These are phyloP conservation scores for Sambucus nigra DNA, from an alignment of 129 eudicot species.

Conservation along the genomic window DNA sequence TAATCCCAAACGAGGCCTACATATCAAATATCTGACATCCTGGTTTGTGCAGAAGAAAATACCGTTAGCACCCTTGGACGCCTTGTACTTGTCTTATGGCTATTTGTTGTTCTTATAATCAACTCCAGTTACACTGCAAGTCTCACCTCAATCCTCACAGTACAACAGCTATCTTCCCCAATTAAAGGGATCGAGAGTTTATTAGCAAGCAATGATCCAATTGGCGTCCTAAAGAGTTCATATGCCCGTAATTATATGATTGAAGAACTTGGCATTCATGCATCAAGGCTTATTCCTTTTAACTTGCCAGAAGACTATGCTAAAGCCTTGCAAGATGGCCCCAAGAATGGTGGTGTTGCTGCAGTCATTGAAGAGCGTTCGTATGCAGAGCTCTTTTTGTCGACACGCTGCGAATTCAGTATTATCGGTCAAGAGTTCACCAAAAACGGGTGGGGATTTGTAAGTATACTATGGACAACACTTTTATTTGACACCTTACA, in stretches of 20 bases:
- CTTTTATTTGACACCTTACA: not conserved
- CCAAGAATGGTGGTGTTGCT: conserved; percentile 57
- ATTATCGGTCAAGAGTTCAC: conserved; percentile 77
- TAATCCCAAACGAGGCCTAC: too few species aligned
- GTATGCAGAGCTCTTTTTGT: conserved; percentile 59
- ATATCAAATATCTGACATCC: conserved; percentile 2
- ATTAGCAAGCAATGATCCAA: conserved; percentile 38
- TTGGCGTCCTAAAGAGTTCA: conserved; percentile 60
- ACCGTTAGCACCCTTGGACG: conserved; percentile 65
- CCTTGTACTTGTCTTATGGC: conserved; percentile 42
- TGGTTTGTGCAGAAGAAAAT: conserved; percentile 52
- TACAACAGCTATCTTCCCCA: conserved; percentile 54
- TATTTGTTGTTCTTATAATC: too few species aligned
- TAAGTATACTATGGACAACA: too few species aligned
- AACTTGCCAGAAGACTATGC: conserved; percentile 46
- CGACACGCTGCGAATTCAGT: conserved; percentile 56
- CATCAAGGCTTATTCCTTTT: conserved; percentile 47
- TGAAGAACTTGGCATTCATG: conserved; percentile 37
- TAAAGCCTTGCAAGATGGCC: conserved; percentile 46
- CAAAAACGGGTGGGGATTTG: too few species aligned
- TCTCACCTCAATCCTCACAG: too few species aligned
- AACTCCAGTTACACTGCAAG: too few species aligned
- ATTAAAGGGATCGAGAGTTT: conserved; percentile 63
- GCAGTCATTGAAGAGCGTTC: conserved; percentile 78
- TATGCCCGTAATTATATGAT: conserved; percentile 46